Evolutionary conservation across 73 alveolate genomes (phyloP), one percentile per base, ranked within the genome.

Genomic region (Paramecium biaurelia): DNA sequence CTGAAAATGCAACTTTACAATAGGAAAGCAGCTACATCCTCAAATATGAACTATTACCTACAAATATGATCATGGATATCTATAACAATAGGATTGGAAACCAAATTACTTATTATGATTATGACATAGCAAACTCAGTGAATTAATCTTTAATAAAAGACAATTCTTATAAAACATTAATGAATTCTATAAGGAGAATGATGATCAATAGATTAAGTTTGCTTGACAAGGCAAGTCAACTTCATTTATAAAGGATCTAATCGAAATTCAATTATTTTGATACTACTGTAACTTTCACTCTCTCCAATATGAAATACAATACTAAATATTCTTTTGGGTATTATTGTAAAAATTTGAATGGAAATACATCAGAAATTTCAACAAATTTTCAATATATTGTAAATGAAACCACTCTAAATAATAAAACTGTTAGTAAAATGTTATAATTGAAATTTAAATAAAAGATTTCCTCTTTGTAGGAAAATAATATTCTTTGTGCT

Each of bases 241-340:
- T 63, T 2, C 47, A 63, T 63, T 7, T 63, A 63, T n/a, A 63
- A 63, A 5, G 84, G 6, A 63, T 63, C 45, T 24, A 74, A 74
- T 28, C 87, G 2, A 41, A 34, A 74, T 74, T 41, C 2, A 37
- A 74, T 26, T 37, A 32, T 41, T 37, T 74, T 74, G 34, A 37
- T 20, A 34, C 32, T 74, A 8, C 87, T 12, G 35, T 34, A 11
- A 10, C 70, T 1, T 79, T 79, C 15, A 18, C 42, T 9, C 30
- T 79, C 12, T 23, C 42, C 9, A 79, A 79, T 79, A 4, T 47
- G 32, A 26, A 45, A 79, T 45, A 18, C 2, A 34, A 79, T 43
- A 24, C 70, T 12, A 79, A 47, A 34, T 79, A 79, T 79, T 79
- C 90, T 18, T 41, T 79, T 79, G 90, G 90, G 7, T 79, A 79